Evolutionary conservation across 768 basidiomycete species (phyloP).

Genomic region (Auriscalpium microsporum): DNA sequence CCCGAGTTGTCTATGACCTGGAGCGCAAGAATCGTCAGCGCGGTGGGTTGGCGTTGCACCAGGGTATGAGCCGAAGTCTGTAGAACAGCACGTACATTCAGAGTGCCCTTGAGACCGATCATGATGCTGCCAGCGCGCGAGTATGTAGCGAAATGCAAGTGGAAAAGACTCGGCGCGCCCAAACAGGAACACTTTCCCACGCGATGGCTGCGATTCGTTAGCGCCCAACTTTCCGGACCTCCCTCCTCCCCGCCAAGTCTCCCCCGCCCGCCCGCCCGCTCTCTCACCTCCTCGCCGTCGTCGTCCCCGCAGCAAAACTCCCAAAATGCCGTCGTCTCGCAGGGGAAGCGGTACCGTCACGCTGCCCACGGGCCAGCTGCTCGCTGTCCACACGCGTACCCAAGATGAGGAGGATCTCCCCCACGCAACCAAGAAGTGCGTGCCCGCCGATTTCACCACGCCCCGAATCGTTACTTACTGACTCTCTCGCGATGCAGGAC

Average conservation of each 20-base stretch:
- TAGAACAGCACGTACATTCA: conserved; percentile 52
- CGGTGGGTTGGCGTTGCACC: too few species aligned
- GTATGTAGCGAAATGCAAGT: too few species aligned
- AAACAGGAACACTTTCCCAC: background rate
- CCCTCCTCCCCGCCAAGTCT: background rate
- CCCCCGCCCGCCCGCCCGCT: conserved; percentile 5
- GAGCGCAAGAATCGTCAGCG: background rate
- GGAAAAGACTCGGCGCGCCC: background rate
- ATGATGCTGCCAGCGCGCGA: conserved; percentile 33
- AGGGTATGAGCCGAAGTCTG: background rate
- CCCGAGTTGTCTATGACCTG: conserved; percentile 98
- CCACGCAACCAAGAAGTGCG: conserved; percentile 89
- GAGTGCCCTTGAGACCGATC: conserved; percentile 91
- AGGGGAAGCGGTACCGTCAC: conserved; percentile 71
- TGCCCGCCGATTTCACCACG: conserved; percentile 4
- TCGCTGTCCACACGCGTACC: conserved; percentile 82
- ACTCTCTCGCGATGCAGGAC: conserved; percentile 41
- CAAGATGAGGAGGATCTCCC: conserved; percentile 84
- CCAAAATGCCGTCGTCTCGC: conserved; percentile 55
- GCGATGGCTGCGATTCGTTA: background rate
- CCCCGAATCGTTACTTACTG: conserved; percentile 4
- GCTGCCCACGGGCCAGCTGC: conserved; percentile 66
- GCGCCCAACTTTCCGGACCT: too few species aligned
- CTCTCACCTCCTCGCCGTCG: conserved; percentile 7
- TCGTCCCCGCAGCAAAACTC: conserved; percentile 4